Percentiles rank a stretch among this genome's conserved stretches.
Evolutionary conservation across 1,284 basidiomycete species (phyloP).

Genomic region (Rhodotorula sp.): DNA sequence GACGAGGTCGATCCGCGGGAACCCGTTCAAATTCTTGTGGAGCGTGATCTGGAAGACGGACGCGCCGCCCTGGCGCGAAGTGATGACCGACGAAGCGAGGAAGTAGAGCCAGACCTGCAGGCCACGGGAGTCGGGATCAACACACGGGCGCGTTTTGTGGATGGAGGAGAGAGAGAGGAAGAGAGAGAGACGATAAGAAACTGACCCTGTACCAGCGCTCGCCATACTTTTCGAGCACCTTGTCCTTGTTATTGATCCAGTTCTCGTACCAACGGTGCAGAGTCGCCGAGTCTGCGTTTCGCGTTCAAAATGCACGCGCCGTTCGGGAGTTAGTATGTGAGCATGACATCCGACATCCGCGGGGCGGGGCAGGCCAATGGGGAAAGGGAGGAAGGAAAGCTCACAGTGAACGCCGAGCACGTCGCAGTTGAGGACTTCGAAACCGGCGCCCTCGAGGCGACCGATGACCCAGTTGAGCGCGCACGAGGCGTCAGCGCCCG

Average conservation of each 20-base stretch:
- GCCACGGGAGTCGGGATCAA: background rate
- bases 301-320: background rate
- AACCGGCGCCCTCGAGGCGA: slow-evolving; percentile 81
- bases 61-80: slow-evolving; percentile 70
- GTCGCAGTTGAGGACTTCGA: slow-evolving; percentile 94
- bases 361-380: no score
- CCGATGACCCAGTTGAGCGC: slow-evolving; percentile 93
- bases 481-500: slow-evolving; percentile 93
- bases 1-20: slow-evolving; percentile 38
- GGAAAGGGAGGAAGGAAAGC: background rate
- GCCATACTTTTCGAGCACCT: slow-evolving; percentile 84
- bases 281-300: slow-evolving; percentile 69
- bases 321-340: background rate
- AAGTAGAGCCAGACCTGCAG: slow-evolving; percentile 46
- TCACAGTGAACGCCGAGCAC: slow-evolving; percentile 62
- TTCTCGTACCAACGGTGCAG: slow-evolving; percentile 94
- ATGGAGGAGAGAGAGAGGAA: slow-evolving; percentile 54
- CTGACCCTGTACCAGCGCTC: slow-evolving; percentile 59
- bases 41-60: slow-evolving; percentile 94
- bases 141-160: background rate
- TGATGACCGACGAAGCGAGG: slow-evolving; percentile 44
- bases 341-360: background rate
- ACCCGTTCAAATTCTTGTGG: slow-evolving; percentile 74
- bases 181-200: slow-evolving; percentile 51
- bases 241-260: slow-evolving; percentile 63